phyloP scores from a whole-genome alignment of 1,284 basidiomycete genomes.

The Cutaneotrichosporon arboriforme region DNA sequence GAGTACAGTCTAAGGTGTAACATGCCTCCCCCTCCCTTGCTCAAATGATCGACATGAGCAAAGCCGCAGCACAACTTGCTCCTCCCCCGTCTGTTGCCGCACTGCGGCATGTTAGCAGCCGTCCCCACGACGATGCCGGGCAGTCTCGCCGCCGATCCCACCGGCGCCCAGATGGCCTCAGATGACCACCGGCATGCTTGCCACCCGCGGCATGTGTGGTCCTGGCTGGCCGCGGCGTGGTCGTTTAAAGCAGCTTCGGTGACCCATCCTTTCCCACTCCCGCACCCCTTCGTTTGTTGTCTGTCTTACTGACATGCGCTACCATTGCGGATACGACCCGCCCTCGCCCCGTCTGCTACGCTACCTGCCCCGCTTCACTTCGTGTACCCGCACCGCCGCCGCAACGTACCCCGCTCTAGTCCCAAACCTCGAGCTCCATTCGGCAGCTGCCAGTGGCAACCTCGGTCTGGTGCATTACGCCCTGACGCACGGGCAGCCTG shows the following conservation, averaged over 20 bases:
- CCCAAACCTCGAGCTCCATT: slow-evolving; percentile 78
- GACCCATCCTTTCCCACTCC: not conserved
- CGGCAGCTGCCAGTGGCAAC: slow-evolving; percentile 81
- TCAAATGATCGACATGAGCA: not conserved
- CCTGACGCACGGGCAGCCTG: slow-evolving; percentile 82
- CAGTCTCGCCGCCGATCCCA: too few species aligned
- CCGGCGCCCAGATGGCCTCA: too few species aligned
- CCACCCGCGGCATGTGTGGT: too few species aligned
- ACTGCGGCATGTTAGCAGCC: too few species aligned
- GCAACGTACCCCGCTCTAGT: slow-evolving; percentile 53
- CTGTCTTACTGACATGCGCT: not conserved
- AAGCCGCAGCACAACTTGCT: not conserved
- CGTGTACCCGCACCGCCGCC: not conserved
- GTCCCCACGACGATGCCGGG: too few species aligned
- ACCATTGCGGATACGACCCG: not conserved
- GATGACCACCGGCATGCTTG: too few species aligned
- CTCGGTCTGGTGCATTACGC: slow-evolving; percentile 59
- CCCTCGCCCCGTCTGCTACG: not conserved
- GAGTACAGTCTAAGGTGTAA: slow-evolving; percentile 17
- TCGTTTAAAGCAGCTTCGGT: not conserved
- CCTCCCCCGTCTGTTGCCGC: too few species aligned
- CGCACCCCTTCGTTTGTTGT: not conserved
- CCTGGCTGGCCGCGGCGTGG: not conserved
- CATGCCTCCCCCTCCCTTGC: too few species aligned
- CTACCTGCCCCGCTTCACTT: not conserved